phyloP scores from a whole-genome alignment of 2,329 filamentous ascomycete genomes.

The Escovopsis sp. region DNA sequence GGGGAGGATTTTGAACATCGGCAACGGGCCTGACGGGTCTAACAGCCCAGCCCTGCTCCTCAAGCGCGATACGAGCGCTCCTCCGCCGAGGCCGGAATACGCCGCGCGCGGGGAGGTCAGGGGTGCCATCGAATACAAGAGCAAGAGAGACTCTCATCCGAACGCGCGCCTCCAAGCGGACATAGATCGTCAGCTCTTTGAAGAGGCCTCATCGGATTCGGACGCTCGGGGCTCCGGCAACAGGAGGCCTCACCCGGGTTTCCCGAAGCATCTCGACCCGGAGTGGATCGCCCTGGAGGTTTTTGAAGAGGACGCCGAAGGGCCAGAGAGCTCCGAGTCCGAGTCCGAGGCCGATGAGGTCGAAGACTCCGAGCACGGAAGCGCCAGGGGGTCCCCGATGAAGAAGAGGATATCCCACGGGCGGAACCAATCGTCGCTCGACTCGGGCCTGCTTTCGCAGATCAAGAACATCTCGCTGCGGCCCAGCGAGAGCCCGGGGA shows the following conservation, averaged over 20 bases:
- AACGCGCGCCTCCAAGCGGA: constrained; percentile 24
- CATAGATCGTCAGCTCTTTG: constrained; percentile 30
- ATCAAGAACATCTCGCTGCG: constrained; percentile 25
- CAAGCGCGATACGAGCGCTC: constrained; percentile 15
- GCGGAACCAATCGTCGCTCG: constrained; percentile 15
- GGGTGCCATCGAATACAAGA: background rate
- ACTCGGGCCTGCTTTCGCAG: constrained; percentile 25
- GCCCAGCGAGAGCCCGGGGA: constrained; percentile 5
- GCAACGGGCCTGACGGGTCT: constrained; percentile 33
- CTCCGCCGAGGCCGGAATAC: constrained; percentile 26
- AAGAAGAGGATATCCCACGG: constrained; percentile 3
- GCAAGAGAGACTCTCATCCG: background rate
- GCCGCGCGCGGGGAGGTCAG: background rate
- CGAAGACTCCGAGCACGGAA: constrained; percentile 14
- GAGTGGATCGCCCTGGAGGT: constrained; percentile 91
- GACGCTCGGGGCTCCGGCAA: background rate
- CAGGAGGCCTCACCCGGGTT: constrained; percentile 6
- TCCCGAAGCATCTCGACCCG: constrained; percentile 65
- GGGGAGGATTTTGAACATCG: constrained; percentile 75
- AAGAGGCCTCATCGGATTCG: constrained; percentile 6
- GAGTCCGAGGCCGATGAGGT: constrained; percentile 33
- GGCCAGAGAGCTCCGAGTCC: constrained; percentile 10
- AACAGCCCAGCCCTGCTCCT: constrained; percentile 21
- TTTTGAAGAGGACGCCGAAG: constrained; percentile 47
- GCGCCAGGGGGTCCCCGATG: constrained; percentile 6